phyloP scores from a whole-genome alignment of 345 rosid genomes.

The Zanthoxylum bungeanum region DNA sequence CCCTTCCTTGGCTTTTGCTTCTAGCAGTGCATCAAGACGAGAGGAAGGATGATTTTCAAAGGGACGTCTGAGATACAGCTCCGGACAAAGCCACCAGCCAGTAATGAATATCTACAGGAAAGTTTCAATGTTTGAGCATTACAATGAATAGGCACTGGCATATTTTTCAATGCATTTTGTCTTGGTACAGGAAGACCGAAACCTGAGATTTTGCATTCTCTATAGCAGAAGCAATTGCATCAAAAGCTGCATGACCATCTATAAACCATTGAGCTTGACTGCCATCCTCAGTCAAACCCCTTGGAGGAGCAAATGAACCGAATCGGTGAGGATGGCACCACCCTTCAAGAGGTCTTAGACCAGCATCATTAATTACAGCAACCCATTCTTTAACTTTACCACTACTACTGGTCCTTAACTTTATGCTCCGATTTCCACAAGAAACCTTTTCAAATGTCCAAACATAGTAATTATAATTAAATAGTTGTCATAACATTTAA shows the following conservation, averaged over 20 bases:
- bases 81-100: conserved; percentile 99
- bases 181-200: conserved; percentile 11
- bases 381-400: conserved; percentile 77
- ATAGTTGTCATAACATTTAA: not conserved
- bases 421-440: conserved; percentile 60
- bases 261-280: conserved; percentile 93
- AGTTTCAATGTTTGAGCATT: conserved; percentile 5
- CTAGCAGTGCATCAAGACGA: conserved; percentile 73
- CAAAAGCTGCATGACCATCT: conserved; percentile 89
- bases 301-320: conserved; percentile 75
- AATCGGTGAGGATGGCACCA: conserved; percentile 81
- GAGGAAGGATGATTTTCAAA: conserved; percentile 53
- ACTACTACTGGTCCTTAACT: conserved; percentile 52
- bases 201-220: conserved; percentile 88
- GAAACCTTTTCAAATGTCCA: conserved; percentile 41
- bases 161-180: not conserved
- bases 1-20: conserved; percentile 85
- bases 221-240: conserved; percentile 82
- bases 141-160: not conserved
- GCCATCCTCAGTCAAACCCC: conserved; percentile 80
- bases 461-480: conserved; percentile 5
- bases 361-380: conserved; percentile 62
- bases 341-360: conserved; percentile 45
- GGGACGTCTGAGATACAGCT: conserved; percentile 88
- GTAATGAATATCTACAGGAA: conserved; percentile 73